A percentile compares a stretch with the other conserved stretches of the same genome.
phyloP scores from a whole-genome alignment of 306 rosid genomes.

The Glycyrrhiza uralensis region DNA sequence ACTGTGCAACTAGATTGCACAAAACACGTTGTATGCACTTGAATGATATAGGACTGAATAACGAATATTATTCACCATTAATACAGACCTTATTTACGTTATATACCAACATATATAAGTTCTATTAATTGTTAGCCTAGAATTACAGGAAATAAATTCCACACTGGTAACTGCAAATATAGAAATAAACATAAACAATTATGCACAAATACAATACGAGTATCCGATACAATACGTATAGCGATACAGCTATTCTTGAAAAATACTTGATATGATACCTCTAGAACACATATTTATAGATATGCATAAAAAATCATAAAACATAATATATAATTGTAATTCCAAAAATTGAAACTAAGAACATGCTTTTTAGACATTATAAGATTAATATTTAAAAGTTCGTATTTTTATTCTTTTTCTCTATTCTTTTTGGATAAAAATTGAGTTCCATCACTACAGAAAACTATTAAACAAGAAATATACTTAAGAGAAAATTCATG shows the following conservation, averaged over 20 bases:
- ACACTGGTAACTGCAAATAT: too few species aligned
- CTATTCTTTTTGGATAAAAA: neutral
- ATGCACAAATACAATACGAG: neutral
- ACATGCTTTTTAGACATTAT: neutral
- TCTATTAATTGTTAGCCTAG: too few species aligned
- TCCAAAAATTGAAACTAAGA: neutral
- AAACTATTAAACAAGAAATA: constrained; percentile 20
- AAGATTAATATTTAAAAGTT: neutral
- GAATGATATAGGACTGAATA: too few species aligned
- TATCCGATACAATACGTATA: too few species aligned
- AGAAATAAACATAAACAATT: too few species aligned
- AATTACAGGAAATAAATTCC: too few species aligned
- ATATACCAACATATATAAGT: too few species aligned
- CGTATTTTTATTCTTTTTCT: neutral
- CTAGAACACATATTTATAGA: neutral
- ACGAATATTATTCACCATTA: too few species aligned
- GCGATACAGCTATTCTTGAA: neutral
- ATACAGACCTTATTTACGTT: too few species aligned
- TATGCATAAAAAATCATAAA: neutral
- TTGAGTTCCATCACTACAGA: neutral
- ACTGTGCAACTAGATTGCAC: too few species aligned
- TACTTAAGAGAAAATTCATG: neutral
- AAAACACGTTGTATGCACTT: neutral
- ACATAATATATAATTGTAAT: neutral
- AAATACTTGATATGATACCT: neutral